Base-by-base conservation (phyloP, 2,329 filamentous ascomycete species). In the Bipolaris gigantea region DNA sequence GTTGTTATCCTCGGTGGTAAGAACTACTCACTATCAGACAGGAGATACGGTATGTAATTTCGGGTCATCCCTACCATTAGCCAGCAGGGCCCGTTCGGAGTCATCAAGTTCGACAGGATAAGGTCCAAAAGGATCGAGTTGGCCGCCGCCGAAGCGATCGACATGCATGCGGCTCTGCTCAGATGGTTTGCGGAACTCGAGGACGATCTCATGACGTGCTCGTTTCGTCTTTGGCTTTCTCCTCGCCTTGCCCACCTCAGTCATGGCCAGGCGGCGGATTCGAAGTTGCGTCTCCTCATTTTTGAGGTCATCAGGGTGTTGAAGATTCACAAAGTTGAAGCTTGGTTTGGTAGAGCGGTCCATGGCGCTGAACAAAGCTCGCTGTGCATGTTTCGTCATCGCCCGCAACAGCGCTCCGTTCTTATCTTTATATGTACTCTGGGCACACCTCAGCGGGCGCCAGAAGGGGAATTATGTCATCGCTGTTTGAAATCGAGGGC, bases 181-280 rank as follows among this genome's bases (percentile, higher is more conserved):
- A 18, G 43, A 19, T 5, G 57, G 51, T 7, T 59, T 50, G 13
- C 60, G 61, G 35, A 71, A 60, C 32, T 72, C 61, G 0, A 71
- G 61, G 10, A 70, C 40, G n/a, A 70, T 58, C 42, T 72, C 61
- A 33, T 65, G 68, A 23, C 63, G 62, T 19, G 50, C 62, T 10
- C 61, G 62, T 38, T 60, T 65, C 2, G 64, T 67, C 42, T 64
- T 72, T 16, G 67, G 63, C 47, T 66, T 71, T 32, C 64, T 56
- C 19, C 65, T 55, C 21, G 62, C 58, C 45, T 59, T 64, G n/a
- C 66, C 67, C 18, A 72, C 63, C 54, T 72, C 66, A 11, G 60
- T 66, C 69, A 72, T 72, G 2, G 69, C 69, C n/a, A 71, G 59
- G n/a, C 65, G 60, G 5, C 69, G 64, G 32, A 72, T 72, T 2